Evolutionary conservation across 148 eudicot genomes (phyloP).

Genomic region (Chenopodium formosanum): DNA sequence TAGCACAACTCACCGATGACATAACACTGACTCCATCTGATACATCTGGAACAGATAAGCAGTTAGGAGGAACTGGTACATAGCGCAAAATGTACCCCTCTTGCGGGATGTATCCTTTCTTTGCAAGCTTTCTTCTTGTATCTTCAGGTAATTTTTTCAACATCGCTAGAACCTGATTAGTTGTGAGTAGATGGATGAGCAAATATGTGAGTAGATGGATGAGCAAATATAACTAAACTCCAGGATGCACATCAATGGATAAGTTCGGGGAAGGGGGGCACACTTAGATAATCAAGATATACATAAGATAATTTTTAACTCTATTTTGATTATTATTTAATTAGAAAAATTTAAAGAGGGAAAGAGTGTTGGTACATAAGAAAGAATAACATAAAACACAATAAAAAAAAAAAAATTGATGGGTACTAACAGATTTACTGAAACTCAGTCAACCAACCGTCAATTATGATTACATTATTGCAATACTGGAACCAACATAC

Average conservation of each 20-base stretch:
- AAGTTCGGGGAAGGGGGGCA: neutral
- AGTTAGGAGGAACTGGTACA: constrained; percentile 94
- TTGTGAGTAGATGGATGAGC: neutral
- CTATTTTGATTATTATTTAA: neutral
- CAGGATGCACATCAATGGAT: neutral
- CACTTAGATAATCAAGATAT: neutral
- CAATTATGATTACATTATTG: neutral
- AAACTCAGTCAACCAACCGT: constrained; percentile 11
- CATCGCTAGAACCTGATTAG: constrained; percentile 57
- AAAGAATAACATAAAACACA: neutral
- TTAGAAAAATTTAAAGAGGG: too few relatives aligned
- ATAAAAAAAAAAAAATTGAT: neutral
- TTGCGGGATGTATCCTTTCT: constrained; percentile 77
- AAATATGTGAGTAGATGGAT: neutral
- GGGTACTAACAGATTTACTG: neutral
- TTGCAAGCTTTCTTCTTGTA: constrained; percentile 61
- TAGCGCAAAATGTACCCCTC: constrained; percentile 74
- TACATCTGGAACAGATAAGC: constrained; percentile 86
- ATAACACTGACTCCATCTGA: constrained; percentile 87
- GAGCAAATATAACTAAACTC: neutral
- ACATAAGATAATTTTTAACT: neutral
- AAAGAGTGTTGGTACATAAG: neutral
- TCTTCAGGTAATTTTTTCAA: constrained; percentile 65
- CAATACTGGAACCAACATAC: neutral
- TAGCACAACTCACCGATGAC: constrained; percentile 65